Base-by-base conservation (phyloP, 2,329 filamentous ascomycete species). In the Coniochaeta sp. region DNA sequence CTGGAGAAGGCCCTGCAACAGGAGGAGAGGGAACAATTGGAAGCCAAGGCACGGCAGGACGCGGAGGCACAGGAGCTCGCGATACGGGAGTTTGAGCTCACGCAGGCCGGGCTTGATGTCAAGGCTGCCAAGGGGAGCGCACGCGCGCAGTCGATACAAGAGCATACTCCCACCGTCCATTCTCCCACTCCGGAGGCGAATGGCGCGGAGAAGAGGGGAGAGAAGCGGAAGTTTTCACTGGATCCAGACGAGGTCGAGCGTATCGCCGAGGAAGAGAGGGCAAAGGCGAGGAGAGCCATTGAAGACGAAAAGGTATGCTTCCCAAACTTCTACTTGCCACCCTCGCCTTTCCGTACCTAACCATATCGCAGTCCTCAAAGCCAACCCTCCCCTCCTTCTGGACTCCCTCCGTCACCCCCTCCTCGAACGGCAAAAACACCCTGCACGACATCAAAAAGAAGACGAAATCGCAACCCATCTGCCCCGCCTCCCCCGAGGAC, bases 301-400 rank as follows among this genome's bases (percentile, higher is more conserved):
- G 83, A 89, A 50, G 79, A 82, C 38, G 89, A 95, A 66, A 88
- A 85, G 72, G 83, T 84, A 60, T 40, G 58, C 55, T 57, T 52
- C 18, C 48, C 32, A n/a, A n/a, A n/a, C n/a, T n/a, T n/a, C 30
- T 30, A 3, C 7, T 13, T 42, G 22, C 12, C 2, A 13, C 16
- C 31, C 10, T 32, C 28, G 57, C 22, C 38, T 26, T 10, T 26
- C 38, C 12, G n/a, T 51, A 49, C 53, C 49, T 47, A 56, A 45
- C 22, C 13, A 24, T 38, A 40, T n/a, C n/a, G 16, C 68, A 83
- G 63, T 78, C 82, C 3, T 74, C 79, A 8, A 88, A 86, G 67
- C 79, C 82, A 1, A 78, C 79, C 14, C 71, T 96, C 0, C 89
- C 90, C 0, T 95, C 90, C 0, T 97, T 97, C 71, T 97, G 92